phyloP scores from a whole-genome alignment of 2,329 filamentous ascomycete genomes.

The Cytospora mali region DNA sequence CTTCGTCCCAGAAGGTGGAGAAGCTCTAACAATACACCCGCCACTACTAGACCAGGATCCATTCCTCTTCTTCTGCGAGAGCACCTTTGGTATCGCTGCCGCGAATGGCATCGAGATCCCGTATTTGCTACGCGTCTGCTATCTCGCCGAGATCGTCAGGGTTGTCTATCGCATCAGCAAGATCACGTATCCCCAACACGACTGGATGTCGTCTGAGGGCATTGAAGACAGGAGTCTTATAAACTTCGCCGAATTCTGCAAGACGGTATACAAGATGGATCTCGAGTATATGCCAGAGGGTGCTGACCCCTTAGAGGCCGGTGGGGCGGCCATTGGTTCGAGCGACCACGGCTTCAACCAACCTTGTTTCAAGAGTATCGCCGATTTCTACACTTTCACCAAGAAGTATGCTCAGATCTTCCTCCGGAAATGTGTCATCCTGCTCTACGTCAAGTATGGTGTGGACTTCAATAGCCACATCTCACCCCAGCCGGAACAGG shows the following conservation, averaged over 20 bases:
- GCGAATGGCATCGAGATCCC: conserved; percentile 72
- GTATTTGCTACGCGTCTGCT: conserved; percentile 82
- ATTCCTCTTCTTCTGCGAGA: conserved; percentile 82
- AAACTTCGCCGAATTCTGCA: conserved; percentile 60
- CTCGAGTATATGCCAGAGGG: conserved; percentile 42
- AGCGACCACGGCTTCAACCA: conserved; percentile 53
- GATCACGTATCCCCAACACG: conserved; percentile 50
- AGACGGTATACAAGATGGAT: conserved; percentile 49
- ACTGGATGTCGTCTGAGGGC: conserved; percentile 34
- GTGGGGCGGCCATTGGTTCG: not conserved
- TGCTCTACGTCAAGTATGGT: conserved; percentile 86
- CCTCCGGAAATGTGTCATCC: conserved; percentile 79
- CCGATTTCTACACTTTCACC: conserved; percentile 62
- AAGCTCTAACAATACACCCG: not conserved
- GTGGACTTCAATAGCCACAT: conserved; percentile 80
- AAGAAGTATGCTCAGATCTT: conserved; percentile 88
- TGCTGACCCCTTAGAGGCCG: conserved; percentile 37
- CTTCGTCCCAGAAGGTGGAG: conserved; percentile 54
- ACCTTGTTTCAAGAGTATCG: conserved; percentile 54
- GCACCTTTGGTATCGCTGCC: conserved; percentile 69
- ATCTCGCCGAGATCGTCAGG: conserved; percentile 88
- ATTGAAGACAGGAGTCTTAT: conserved; percentile 47
- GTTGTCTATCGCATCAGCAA: conserved; percentile 64
- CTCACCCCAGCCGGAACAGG: conserved; percentile 62
- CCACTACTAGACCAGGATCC: conserved; percentile 70